Percentiles rank a stretch among this genome's conserved stretches.
phyloP scores from a whole-genome alignment of 345 rosid genomes.

The Citrus unshiu region DNA sequence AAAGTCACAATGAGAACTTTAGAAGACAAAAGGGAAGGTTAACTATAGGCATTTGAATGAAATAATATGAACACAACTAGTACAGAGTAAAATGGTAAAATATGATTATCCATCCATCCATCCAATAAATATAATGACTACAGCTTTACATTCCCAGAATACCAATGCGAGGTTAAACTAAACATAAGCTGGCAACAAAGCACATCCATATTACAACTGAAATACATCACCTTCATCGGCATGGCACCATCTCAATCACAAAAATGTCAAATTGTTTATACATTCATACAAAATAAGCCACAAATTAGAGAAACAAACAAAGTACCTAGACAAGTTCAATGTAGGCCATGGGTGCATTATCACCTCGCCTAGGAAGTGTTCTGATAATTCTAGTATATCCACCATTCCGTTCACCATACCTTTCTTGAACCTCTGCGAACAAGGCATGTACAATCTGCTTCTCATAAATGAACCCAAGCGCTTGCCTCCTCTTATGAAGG shows the following conservation, averaged over 20 bases:
- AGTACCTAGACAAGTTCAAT: constrained; percentile 75
- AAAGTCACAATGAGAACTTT: neutral
- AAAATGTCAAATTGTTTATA: neutral
- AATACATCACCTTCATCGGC: neutral
- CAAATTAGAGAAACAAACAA: neutral
- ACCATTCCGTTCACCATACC: constrained; percentile 90
- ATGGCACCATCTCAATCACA: neutral
- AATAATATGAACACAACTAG: neutral
- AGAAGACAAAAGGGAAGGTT: neutral
- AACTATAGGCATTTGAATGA: neutral
- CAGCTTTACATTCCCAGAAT: neutral
- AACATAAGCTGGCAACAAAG: neutral
- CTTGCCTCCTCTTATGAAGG: constrained; percentile 86
- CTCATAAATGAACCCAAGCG: constrained; percentile 80
- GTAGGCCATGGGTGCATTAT: constrained; percentile 97
- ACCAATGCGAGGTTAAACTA: neutral
- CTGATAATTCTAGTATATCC: constrained; percentile 93
- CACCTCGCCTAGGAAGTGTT: constrained; percentile 92
- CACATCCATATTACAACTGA: neutral
- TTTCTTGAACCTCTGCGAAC: constrained; percentile 76
- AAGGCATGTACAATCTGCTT: constrained; percentile 91
- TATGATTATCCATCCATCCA: neutral
- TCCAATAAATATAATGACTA: neutral
- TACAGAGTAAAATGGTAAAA: neutral
- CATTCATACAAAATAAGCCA: neutral